Evolutionary conservation across 2,329 filamentous ascomycete species (phyloP).

Genomic region (Penicillium sp.): DNA sequence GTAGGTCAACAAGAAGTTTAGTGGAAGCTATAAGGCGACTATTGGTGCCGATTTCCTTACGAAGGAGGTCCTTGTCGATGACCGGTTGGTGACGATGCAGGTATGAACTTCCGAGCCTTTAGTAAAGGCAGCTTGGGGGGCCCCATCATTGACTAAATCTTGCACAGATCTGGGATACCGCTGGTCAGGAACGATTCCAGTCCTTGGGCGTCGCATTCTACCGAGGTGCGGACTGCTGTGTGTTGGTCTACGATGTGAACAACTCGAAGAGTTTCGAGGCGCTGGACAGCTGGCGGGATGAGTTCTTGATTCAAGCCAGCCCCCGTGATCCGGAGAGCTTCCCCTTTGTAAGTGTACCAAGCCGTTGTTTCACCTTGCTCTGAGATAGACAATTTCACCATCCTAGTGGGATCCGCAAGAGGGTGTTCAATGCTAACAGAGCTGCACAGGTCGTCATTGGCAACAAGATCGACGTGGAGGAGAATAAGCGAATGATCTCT

Average conservation of each 20-base stretch:
- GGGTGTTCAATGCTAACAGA: slow-evolving; percentile 13
- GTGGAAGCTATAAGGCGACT: slow-evolving; percentile 98
- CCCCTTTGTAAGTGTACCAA: slow-evolving; percentile 78
- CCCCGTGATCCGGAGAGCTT: slow-evolving; percentile 96
- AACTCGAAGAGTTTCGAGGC: slow-evolving; percentile 99
- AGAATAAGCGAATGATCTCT: slow-evolving; percentile 95
- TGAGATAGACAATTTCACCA: not conserved
- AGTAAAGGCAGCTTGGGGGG: not conserved
- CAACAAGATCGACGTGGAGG: slow-evolving; percentile 98
- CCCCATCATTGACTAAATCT: slow-evolving; percentile 14
- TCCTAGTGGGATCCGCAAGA: not conserved
- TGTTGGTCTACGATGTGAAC: slow-evolving; percentile 97
- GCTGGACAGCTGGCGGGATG: slow-evolving; percentile 96
- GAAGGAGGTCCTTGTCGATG: slow-evolving; percentile 95
- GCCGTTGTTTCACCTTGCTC: not conserved
- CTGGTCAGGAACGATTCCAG: slow-evolving; percentile 96
- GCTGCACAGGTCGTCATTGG: slow-evolving; percentile 78
- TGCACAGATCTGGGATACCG: slow-evolving; percentile 89
- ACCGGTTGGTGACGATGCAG: slow-evolving; percentile 98
- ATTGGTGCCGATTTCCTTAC: slow-evolving; percentile 99
- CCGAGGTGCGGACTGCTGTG: slow-evolving; percentile 94
- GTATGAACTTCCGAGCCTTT: slow-evolving; percentile 50
- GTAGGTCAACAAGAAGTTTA: slow-evolving; percentile 99
- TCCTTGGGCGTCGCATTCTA: slow-evolving; percentile 97
- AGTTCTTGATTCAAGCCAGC: slow-evolving; percentile 96